Conservation (phyloP, 1,139 yeast species). For the Magnusiomyces suaveolens region DNA sequence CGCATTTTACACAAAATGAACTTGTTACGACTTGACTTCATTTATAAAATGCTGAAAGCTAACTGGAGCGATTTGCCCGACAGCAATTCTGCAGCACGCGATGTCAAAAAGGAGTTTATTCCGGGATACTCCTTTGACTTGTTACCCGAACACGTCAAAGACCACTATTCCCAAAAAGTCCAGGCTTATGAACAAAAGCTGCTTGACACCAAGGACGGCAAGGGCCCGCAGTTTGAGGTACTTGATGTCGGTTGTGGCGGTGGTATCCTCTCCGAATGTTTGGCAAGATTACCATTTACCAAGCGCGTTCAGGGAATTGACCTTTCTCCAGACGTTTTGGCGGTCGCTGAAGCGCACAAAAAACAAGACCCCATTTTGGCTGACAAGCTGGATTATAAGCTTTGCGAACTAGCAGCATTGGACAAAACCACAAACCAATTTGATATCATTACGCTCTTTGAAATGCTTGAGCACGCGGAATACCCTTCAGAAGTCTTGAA, state of each 20-base stretch:
- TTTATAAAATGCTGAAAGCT: conserved; percentile 48
- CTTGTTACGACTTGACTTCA: conserved; percentile 75
- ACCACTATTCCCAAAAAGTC: neutral
- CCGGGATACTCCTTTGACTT: conserved; percentile 71
- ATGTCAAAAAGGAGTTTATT: conserved; percentile 38
- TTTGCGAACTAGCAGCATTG: conserved; percentile 48
- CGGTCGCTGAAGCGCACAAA: conserved; percentile 67
- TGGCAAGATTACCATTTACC: conserved; percentile 59
- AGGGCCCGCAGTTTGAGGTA: conserved; percentile 37
- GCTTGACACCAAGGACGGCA: neutral
- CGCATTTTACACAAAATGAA: conserved; percentile 93
- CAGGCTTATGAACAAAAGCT: conserved; percentile 18
- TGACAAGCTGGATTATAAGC: conserved; percentile 47
- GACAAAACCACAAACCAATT: conserved; percentile 40
- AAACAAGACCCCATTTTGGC: conserved; percentile 51
- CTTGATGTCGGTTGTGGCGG: conserved; percentile 98
- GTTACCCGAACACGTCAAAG: conserved; percentile 39
- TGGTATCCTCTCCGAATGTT: conserved; percentile 77
- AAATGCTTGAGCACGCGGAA: conserved; percentile 88
- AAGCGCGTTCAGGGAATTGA: conserved; percentile 68
- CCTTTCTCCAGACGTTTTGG: conserved; percentile 68
- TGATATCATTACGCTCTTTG: conserved; percentile 85
- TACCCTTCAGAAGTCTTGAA: conserved; percentile 64
- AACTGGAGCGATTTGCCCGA: conserved; percentile 35
- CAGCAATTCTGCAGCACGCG: conserved; percentile 22